These are phyloP conservation scores for Prunus persica DNA, from an alignment of 306 rosid genomes.

Conservation along the genomic window Prunus_persica_NCBIv2 NC_034009.1:33777501-33778000, in stretches of 20 bases:
- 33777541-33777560: conserved; percentile 92
- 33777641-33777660: conserved; percentile 68
- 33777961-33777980: not conserved
- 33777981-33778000: not conserved
- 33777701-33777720: not conserved
- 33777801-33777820: not conserved
- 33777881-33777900: not conserved
- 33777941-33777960: not conserved
- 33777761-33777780: not conserved
- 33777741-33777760: not conserved
- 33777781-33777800: not conserved
- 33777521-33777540: conserved; percentile 75
- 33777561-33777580: conserved; percentile 78
- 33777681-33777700: conserved; percentile 24
- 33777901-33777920: not conserved
- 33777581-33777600: conserved; percentile 94
- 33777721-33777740: not conserved
- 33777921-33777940: not conserved
- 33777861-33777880: not conserved
- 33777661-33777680: conserved; percentile 23
- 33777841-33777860: not conserved
- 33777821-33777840: not conserved
- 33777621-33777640: conserved; percentile 90
- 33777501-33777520: conserved; percentile 52
- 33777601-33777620: conserved; percentile 88